These are phyloP conservation scores for Alternaria novae-zelandiae DNA, from an alignment of 2,329 filamentous ascomycete genomes.

Conservation along the genomic window DNA sequence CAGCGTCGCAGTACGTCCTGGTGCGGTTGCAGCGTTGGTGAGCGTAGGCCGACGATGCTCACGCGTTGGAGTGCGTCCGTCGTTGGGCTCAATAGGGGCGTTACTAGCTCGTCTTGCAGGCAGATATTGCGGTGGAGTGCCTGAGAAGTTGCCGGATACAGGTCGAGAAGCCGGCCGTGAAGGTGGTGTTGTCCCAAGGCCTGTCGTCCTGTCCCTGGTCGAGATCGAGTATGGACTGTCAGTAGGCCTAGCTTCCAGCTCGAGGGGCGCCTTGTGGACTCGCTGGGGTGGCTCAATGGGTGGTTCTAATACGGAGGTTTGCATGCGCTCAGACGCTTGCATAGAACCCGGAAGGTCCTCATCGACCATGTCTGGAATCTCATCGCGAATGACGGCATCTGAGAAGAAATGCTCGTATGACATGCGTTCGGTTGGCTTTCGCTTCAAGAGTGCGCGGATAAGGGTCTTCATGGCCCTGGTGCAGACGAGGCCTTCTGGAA, in stretches of 20 bases:
- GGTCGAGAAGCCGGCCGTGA: constrained; percentile 43
- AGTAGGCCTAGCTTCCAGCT: constrained; percentile 34
- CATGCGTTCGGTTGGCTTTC: constrained; percentile 82
- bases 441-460: constrained; percentile 81
- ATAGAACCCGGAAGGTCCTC: constrained; percentile 66
- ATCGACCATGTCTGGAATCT: constrained; percentile 81
- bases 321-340: constrained; percentile 34
- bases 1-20: constrained; percentile 47
- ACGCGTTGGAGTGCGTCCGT: constrained; percentile 45
- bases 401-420: constrained; percentile 86
- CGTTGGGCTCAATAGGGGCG: constrained; percentile 38
- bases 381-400: constrained; percentile 72
- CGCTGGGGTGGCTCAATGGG: constrained; percentile 31
- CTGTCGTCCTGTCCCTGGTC: constrained; percentile 36
- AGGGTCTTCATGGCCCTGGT: constrained; percentile 80
- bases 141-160: constrained; percentile 34
- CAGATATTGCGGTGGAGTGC: constrained; percentile 32
- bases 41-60: constrained; percentile 54
- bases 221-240: constrained; percentile 43
- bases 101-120: constrained; percentile 42
- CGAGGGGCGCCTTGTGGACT: constrained; percentile 36
- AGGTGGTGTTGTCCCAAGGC: constrained; percentile 40
- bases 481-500: constrained; percentile 73
- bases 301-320: constrained; percentile 36
- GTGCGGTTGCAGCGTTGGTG: constrained; percentile 54